Percentiles rank a stretch among this genome's conserved stretches.
Evolutionary conservation across 2,329 filamentous ascomycete species (phyloP).

Genomic region (Ophiocordyceps robertsii): DNA sequence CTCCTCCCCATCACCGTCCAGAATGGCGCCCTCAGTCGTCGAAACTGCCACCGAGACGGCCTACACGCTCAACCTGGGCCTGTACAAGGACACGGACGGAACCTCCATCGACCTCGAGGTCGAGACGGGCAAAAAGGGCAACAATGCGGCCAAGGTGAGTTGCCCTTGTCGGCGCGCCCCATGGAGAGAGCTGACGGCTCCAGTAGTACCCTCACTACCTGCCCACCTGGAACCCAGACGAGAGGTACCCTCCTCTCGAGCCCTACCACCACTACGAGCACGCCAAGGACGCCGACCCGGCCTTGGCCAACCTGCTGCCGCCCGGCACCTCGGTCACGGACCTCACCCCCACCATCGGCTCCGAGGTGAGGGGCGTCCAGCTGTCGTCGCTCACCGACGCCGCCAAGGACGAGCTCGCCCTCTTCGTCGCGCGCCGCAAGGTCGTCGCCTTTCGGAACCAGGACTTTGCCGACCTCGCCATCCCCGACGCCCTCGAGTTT

Average conservation of each 20-base stretch:
- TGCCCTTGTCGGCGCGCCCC: neutral
- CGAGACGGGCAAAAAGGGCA: constrained; percentile 14
- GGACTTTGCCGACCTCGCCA: constrained; percentile 57
- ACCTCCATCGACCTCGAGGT: constrained; percentile 11
- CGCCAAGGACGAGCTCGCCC: constrained; percentile 65
- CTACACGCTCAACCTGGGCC: constrained; percentile 13
- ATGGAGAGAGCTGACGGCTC: no score
- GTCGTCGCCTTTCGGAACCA: constrained; percentile 69
- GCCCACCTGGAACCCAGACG: constrained; percentile 53
- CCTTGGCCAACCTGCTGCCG: constrained; percentile 54
- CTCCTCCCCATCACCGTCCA: neutral
- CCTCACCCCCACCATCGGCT: constrained; percentile 60
- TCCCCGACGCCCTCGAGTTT: constrained; percentile 53
- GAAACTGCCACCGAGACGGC: constrained; percentile 4
- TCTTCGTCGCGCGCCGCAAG: constrained; percentile 63
- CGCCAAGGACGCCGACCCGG: constrained; percentile 58
- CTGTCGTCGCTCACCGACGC: constrained; percentile 52
- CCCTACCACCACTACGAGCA: constrained; percentile 63
- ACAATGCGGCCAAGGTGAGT: constrained; percentile 14
- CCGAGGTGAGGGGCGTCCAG: constrained; percentile 59
- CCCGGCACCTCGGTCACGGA: constrained; percentile 38
- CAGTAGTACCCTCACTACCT: constrained; percentile 65
- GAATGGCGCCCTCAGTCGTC: constrained; percentile 11
- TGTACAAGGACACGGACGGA: constrained; percentile 18
- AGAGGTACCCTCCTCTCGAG: constrained; percentile 51